Conservation (phyloP, 1,284 basidiomycete species). For the Marasmius tenuissimus region DNA sequence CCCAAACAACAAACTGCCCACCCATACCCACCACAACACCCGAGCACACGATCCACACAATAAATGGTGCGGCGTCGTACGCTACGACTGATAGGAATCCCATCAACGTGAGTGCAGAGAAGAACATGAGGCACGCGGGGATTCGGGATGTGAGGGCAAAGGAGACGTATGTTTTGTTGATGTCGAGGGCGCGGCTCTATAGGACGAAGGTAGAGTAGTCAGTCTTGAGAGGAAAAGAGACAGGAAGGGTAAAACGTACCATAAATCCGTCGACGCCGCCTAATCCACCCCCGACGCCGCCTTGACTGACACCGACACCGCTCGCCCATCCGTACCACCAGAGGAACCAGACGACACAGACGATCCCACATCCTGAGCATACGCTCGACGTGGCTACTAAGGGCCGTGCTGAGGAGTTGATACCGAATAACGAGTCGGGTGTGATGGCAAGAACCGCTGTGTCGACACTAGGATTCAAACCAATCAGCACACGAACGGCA, state of each 20-base stretch:
- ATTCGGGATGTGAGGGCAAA: constrained; percentile 64
- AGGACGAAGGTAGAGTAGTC: neutral
- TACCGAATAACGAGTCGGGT: constrained; percentile 45
- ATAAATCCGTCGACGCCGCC: neutral
- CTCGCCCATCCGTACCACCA: constrained; percentile 51
- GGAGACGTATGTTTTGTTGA: constrained; percentile 62
- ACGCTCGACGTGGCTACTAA: constrained; percentile 57
- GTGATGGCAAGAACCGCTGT: constrained; percentile 63
- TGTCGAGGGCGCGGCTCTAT: constrained; percentile 52
- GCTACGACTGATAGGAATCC: constrained; percentile 59
- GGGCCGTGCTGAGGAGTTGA: constrained; percentile 42
- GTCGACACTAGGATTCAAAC: constrained; percentile 35
- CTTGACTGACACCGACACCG: constrained; percentile 19
- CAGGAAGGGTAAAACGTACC: neutral
- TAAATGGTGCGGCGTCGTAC: constrained; percentile 59
- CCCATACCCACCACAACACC: constrained; percentile 54
- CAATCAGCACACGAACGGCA: neutral
- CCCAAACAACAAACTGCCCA: constrained; percentile 67
- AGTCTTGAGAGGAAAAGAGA: neutral
- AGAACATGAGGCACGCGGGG: constrained; percentile 57
- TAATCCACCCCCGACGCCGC: neutral
- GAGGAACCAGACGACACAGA: constrained; percentile 62
- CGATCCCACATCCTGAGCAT: constrained; percentile 60
- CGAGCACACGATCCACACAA: constrained; percentile 57
- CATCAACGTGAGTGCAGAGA: constrained; percentile 53